Conservation (phyloP, 768 basidiomycete species). For the Termitomyces sp. region DNA sequence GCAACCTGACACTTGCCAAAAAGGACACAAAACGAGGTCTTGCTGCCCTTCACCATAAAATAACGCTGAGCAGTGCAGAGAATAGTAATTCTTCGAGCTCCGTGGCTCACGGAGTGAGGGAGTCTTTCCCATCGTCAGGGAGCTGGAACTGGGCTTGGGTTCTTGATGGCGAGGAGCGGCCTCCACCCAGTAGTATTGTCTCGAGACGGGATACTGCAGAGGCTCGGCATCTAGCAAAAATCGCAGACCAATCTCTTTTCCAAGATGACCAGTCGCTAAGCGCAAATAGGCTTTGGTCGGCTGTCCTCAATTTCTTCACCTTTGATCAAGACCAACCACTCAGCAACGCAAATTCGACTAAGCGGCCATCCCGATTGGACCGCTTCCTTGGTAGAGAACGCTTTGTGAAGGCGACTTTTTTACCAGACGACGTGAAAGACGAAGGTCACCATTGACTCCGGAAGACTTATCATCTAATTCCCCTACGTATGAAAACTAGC, state of each 20-base stretch:
- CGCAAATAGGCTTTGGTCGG: constrained; percentile 71
- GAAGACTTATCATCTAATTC: background rate
- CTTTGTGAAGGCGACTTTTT: background rate
- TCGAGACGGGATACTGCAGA: constrained; percentile 85
- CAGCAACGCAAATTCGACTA: background rate
- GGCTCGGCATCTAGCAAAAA: constrained; percentile 65
- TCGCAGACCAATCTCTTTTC: constrained; percentile 66
- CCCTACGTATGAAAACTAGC: background rate
- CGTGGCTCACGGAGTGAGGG: constrained; percentile 27
- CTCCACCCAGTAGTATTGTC: constrained; percentile 90
- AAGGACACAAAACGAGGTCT: constrained; percentile 59
- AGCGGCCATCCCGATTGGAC: constrained; percentile 7
- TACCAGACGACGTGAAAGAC: background rate
- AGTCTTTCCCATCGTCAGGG: constrained; percentile 41
- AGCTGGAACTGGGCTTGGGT: constrained; percentile 87
- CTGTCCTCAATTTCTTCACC: constrained; percentile 63
- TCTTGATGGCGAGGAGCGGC: constrained; percentile 71
- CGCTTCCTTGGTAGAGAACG: constrained; percentile 14
- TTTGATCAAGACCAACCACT: constrained; percentile 39
- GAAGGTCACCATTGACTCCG: background rate
- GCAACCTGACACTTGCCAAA: constrained; percentile 60
- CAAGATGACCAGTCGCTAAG: constrained; percentile 57
- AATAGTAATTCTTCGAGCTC: constrained; percentile 12
- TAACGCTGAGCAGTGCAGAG: constrained; percentile 29
- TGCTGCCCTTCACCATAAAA: constrained; percentile 39